Evolutionary conservation across 805 yeast species (phyloP), one percentile per base, ranked within the genome.

Genomic region (Teunomyces cretensis): DNA sequence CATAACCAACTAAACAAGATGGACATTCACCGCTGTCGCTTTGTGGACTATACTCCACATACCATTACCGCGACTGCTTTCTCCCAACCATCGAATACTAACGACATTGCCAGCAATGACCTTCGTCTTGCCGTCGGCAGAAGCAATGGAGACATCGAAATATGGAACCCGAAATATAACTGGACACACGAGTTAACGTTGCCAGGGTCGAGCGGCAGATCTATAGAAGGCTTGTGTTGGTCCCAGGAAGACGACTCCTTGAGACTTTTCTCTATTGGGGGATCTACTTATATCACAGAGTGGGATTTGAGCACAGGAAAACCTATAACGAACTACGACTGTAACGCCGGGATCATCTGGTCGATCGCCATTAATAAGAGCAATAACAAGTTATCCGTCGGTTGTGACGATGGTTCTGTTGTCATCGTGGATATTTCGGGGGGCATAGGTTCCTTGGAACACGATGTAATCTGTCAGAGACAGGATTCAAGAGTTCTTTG

Each of bases 271-370:
- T 86, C 96, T 30, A 88, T 90, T 52, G 98, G 98, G 38, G 99
- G 97, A 5, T 88, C 97, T 1, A 86, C 96, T 4, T 77, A 77
- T 39, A 72, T 94, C 39, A 89, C 97, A 2, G 99, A 94, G 62
- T 94, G 99, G 98, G 86, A 91, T 61, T 67, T 91, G 42, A 55
- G 68, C 2, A 83, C 87, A 0, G 89, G 95, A 3, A 66, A 77
- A 44, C 96, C 97, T 4, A 59, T 80, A 41, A 75, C 73, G 40
- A 87, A 90, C 62, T 83, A 83, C 58, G 96, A 91, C 61, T 88
- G 96, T 69, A 88, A 90, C 61, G 87, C 96, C 2, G 97, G 98
- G 30, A 83, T 89, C 13, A 86, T 90, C 44, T 94, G 99, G 99
- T 87, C 96, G 6, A 65, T 91, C 39, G 82, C 86, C 4, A 80